Conservation (phyloP, 805 yeast genomes). For the Candida endomychidarum region DNA sequence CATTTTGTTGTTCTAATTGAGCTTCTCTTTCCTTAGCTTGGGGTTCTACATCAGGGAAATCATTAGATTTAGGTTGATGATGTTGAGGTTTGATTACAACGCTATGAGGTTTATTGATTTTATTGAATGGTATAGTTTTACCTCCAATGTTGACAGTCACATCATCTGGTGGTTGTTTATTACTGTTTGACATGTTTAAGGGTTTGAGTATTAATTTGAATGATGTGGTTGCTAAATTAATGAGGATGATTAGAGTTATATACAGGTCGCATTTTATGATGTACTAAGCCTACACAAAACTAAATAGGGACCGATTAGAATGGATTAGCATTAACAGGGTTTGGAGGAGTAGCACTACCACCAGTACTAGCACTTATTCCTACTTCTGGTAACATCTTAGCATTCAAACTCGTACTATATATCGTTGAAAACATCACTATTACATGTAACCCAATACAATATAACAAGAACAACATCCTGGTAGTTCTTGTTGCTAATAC, state of each 20-base stretch:
- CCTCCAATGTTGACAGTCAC: slow-evolving; percentile 32
- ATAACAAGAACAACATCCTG: slow-evolving; percentile 68
- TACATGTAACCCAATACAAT: slow-evolving; percentile 74
- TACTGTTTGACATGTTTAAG: not conserved
- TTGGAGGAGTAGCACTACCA: slow-evolving; percentile 26
- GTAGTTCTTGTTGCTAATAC: slow-evolving; percentile 74
- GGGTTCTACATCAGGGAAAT: slow-evolving; percentile 34
- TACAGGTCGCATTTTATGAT: too few species aligned
- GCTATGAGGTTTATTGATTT: slow-evolving; percentile 41
- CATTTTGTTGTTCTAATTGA: slow-evolving; percentile 12
- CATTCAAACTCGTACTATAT: slow-evolving; percentile 50
- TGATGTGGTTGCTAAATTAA: not conserved
- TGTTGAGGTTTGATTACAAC: slow-evolving; percentile 26
- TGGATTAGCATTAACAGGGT: not conserved
- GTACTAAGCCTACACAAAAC: too few species aligned
- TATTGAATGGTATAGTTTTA: slow-evolving; percentile 34
- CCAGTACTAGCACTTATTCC: slow-evolving; percentile 43
- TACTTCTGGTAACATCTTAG: slow-evolving; percentile 47
- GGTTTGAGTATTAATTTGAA: not conserved
- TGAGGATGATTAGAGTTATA: slow-evolving; percentile 1
- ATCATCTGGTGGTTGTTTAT: not conserved
- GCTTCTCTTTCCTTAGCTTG: slow-evolving; percentile 27
- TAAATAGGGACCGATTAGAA: not conserved
- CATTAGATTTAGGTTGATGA: slow-evolving; percentile 21
- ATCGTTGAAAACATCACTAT: slow-evolving; percentile 66